Base-by-base conservation (phyloP, 306 rosid species). In the Quillaja saponaria region DNA sequence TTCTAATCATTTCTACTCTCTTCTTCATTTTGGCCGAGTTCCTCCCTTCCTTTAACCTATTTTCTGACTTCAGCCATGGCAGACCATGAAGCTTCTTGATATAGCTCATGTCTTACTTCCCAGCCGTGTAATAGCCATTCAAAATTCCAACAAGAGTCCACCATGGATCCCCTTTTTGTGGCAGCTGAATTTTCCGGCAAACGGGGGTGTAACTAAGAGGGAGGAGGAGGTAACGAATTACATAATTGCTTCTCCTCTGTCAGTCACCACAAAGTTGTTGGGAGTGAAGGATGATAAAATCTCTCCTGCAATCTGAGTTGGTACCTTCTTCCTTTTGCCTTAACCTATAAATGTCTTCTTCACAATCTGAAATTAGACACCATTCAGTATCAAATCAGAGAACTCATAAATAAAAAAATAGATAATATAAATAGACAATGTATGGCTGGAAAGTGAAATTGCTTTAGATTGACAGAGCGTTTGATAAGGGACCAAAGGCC, bases 401-500 rank as follows among this genome's bases (percentile, higher is more conserved):
- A 38, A 13, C 0, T 16, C n/a, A 50, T 33, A 58, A 1, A 9
- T 25, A 25, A 25, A 6, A 19, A 25, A 64, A 7, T 10, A 51
- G 8, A 6, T 0, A 10, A 25, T 6, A 17, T n/a, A n/a, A n/a
- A n/a, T n/a, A n/a, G n/a, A n/a, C n/a, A n/a, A n/a, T n/a, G n/a
- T n/a, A n/a, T n/a, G n/a, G n/a, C n/a, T n/a, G n/a, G 8, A 16
- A 5, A 39, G 14, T 1, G 13, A 12, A 18, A 15, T 61, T 47
- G 88, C 98, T 82, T 92, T 92, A 71, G 98, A 69, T 88, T 92
- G 16, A 88, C 95, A 55, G 96, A 88, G 66, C 96, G 96, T 62
- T 92, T 92, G 85, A 92, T 92, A 73, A 92, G 96, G 33, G 98
- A 92, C 98, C 98, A 92, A 3, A 88, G 81, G 41, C 98, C 96